Base-by-base conservation (phyloP, 768 basidiomycete species). In the Auricularia heimuer region DNA sequence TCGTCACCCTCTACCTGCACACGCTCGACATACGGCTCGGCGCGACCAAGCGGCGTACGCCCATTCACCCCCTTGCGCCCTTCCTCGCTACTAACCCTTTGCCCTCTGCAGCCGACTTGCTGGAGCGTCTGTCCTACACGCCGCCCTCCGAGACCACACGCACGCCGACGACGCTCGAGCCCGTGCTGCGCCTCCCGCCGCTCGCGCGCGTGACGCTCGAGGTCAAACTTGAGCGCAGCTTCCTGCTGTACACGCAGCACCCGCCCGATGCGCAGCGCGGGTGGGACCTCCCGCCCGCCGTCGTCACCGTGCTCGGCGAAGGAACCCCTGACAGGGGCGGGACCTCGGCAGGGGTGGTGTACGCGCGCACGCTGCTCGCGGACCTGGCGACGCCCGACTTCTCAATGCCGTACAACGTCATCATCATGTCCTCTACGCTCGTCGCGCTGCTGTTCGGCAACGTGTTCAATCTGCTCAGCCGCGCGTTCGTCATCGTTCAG, bases 341-440 rank as follows among this genome's bases (percentile, higher is more conserved):
- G 29, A 29, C 29, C 29, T 29, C 29, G 29, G 29, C 29, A 29
- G 62, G 63, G 62, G 58, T 87, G 56, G 81, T 97, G 58, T 96
- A 96, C 74, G 94, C 92, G 1, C 80, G 85, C 0, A 82, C 87
- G 8, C 80, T 96, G 33, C 84, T 98, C 44, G 85, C 95, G 56
- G 93, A 95, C 74, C 83, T 97, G n/a, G 89, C 96, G n/a, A 94
- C 93, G 42, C 97, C 96, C 0, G 97, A 98, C 74, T 98, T 98
- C 74, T 94, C 92, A 75, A 98, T 98, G 97, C 97, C 97, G 1
- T 98, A 98, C 78, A 99, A 98, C 77, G 96, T 98, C 60, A 98
- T 98, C 75, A 98, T 98, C 71, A 89, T 98, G 80, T 94, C 85
- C 65, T 92, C 89, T 72, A 94, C 93, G 10, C 78, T 98, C 51